These are phyloP conservation scores for Trichoderma orchidacearum DNA, from an alignment of 495 filamentous ascomycete species.

Conservation along the genomic window DNA sequence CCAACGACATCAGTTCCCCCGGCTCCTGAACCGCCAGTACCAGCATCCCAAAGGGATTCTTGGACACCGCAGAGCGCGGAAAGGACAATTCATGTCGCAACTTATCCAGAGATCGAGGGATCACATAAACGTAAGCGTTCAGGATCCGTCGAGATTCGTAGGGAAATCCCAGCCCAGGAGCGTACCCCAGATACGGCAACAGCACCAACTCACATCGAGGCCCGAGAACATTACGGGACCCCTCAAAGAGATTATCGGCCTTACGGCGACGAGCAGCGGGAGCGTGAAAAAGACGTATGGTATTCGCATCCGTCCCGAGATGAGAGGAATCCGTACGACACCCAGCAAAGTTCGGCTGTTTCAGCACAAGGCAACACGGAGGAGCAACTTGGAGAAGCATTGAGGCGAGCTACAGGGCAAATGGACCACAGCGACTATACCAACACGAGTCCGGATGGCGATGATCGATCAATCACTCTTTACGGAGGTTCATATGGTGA, in stretches of 20 bases:
- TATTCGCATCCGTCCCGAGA: conserved; percentile 25
- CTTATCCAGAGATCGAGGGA: conserved; percentile 13
- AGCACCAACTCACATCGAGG: conserved; percentile 18
- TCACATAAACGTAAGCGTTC: conserved; percentile 43
- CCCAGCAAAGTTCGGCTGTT: conserved; percentile 23
- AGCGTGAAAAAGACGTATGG: conserved; percentile 26
- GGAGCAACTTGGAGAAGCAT: conserved; percentile 26
- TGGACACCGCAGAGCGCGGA: not conserved
- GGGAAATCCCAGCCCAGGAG: conserved; percentile 19
- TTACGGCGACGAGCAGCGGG: conserved; percentile 24
- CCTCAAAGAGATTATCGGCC: conserved; percentile 24
- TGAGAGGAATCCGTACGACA: conserved; percentile 28
- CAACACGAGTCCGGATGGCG: conserved; percentile 33
- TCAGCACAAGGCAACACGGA: conserved; percentile 27
- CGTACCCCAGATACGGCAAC: conserved; percentile 16
- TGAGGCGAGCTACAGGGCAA: conserved; percentile 24
- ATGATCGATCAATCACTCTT: conserved; percentile 26
- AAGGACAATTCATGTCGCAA: not conserved
- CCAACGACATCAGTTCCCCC: not conserved
- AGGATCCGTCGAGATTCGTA: conserved; percentile 24
- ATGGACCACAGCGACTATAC: conserved; percentile 28
- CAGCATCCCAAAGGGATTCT: not conserved
- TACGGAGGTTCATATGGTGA: conserved; percentile 29
- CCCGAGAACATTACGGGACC: conserved; percentile 25
- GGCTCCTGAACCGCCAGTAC: not conserved